phyloP scores from a whole-genome alignment of 2,329 filamentous ascomycete species.

The Aspergillus sp. region DNA sequence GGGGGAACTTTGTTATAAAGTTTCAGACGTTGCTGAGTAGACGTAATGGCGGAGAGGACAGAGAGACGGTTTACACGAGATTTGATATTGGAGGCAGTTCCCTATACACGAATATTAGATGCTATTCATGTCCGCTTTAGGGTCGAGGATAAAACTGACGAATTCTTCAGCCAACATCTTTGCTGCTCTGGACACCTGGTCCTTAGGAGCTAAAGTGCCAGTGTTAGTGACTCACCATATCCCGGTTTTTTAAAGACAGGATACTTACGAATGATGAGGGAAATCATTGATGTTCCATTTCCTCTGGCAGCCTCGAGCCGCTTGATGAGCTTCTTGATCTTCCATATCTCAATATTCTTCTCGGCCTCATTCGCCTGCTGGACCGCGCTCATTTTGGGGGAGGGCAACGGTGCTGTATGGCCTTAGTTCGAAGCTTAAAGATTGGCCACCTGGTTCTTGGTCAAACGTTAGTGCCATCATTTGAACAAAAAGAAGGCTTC shows the following conservation, averaged over 20 bases:
- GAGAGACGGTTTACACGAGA: slow-evolving; percentile 98
- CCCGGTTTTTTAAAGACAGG: neutral
- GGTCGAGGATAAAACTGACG: slow-evolving; percentile 53
- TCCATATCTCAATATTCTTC: slow-evolving; percentile 88
- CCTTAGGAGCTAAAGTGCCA: slow-evolving; percentile 74
- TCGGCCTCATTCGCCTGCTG: slow-evolving; percentile 81
- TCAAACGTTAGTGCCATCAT: slow-evolving; percentile 3
- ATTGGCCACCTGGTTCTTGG: slow-evolving; percentile 19
- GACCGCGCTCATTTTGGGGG: slow-evolving; percentile 77
- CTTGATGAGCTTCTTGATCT: slow-evolving; percentile 99
- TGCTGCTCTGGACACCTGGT: slow-evolving; percentile 90
- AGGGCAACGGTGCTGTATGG: slow-evolving; percentile 26
- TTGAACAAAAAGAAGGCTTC: neutral
- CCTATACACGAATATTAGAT: slow-evolving; percentile 51
- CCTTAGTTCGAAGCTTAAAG: slow-evolving; percentile 22
- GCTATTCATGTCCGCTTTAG: neutral
- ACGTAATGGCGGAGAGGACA: slow-evolving; percentile 96
- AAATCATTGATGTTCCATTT: slow-evolving; percentile 99
- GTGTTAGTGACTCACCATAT: slow-evolving; percentile 18
- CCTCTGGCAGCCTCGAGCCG: slow-evolving; percentile 93
- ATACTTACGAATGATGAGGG: slow-evolving; percentile 91
- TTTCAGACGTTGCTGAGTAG: slow-evolving; percentile 98
- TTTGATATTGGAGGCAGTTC: slow-evolving; percentile 99
- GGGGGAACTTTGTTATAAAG: slow-evolving; percentile 98
- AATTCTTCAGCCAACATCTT: slow-evolving; percentile 99